phyloP scores from a whole-genome alignment of 176 grass and related monocot genomes.

The maize (Zea mays) region DNA sequence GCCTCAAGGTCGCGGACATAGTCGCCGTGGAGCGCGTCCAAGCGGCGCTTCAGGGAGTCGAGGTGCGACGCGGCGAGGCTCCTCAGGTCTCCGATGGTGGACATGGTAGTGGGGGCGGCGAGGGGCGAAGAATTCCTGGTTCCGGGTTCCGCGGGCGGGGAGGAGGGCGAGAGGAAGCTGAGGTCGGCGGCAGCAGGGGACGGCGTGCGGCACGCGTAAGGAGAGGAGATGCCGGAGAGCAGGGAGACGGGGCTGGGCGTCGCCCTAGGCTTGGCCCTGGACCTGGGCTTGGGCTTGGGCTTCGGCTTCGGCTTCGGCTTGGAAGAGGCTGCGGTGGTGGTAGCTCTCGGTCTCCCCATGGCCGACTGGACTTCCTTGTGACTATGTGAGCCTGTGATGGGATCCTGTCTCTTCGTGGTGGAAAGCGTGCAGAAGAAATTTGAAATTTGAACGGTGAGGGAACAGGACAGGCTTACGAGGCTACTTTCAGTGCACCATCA shows the following conservation, averaged over 20 bases:
- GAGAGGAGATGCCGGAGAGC: conserved; percentile 34
- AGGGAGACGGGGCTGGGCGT: conserved; percentile 36
- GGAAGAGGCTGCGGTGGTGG: background rate
- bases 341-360: conserved; percentile 38
- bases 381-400: too few relatives aligned
- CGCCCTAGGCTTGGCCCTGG: conserved; percentile 36
- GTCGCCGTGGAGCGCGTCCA: conserved; percentile 50
- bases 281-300: background rate
- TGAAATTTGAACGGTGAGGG: conserved; percentile 14
- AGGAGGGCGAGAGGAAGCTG: conserved; percentile 31
- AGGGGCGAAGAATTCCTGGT: background rate
- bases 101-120: background rate
- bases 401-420: background rate
- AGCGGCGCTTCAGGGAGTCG: conserved; percentile 54
- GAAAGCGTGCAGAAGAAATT: background rate
- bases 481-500: too few relatives aligned
- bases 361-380: background rate
- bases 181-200: conserved; percentile 11
- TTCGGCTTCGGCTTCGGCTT: conserved; percentile 30
- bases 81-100: conserved; percentile 49
- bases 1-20: conserved; percentile 41
- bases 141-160: conserved; percentile 24
- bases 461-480: background rate
- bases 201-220: background rate
- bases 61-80: conserved; percentile 42